Conservation (phyloP, 2,329 filamentous ascomycete genomes). For the Pseudogymnoascus sp. region DNA sequence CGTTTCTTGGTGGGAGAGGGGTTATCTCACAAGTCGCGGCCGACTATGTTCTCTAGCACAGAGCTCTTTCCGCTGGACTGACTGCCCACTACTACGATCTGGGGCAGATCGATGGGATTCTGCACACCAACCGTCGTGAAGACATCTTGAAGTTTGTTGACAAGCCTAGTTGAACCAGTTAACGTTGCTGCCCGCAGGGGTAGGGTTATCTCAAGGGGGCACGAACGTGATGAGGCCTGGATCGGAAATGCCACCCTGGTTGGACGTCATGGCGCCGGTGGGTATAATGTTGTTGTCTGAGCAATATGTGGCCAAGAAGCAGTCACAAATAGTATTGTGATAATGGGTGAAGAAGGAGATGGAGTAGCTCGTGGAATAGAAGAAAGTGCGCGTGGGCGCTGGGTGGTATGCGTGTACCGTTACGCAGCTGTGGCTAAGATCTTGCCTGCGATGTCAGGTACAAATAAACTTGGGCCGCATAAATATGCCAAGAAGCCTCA, state of each 20-base stretch:
- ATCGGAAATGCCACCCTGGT: conserved; percentile 53
- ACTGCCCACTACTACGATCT: conserved; percentile 96
- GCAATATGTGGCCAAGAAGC: background rate
- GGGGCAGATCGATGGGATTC: conserved; percentile 97
- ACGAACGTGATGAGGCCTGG: conserved; percentile 57
- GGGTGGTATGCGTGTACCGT: background rate
- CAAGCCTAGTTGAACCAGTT: conserved; percentile 48
- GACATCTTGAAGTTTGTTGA: conserved; percentile 99
- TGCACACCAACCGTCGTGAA: conserved; percentile 97
- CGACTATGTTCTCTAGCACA: conserved; percentile 96
- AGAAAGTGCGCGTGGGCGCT: conserved; percentile 7
- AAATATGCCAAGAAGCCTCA: background rate
- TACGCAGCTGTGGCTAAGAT: conserved; percentile 4
- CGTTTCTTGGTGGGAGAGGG: conserved; percentile 13
- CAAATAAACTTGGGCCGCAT: background rate
- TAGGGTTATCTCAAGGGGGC: conserved; percentile 16
- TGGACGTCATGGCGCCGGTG: conserved; percentile 20
- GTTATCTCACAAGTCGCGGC: conserved; percentile 83
- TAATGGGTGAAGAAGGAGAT: background rate
- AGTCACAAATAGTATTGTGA: background rate
- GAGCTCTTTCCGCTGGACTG: conserved; percentile 99
- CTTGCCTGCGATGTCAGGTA: conserved; percentile 9
- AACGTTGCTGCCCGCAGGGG: conserved; percentile 21
- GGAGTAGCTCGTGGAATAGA: background rate
- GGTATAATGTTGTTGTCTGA: conserved; percentile 10